Conservation (phyloP, 805 yeast genomes). For the Blastobotrys parvus region DNA sequence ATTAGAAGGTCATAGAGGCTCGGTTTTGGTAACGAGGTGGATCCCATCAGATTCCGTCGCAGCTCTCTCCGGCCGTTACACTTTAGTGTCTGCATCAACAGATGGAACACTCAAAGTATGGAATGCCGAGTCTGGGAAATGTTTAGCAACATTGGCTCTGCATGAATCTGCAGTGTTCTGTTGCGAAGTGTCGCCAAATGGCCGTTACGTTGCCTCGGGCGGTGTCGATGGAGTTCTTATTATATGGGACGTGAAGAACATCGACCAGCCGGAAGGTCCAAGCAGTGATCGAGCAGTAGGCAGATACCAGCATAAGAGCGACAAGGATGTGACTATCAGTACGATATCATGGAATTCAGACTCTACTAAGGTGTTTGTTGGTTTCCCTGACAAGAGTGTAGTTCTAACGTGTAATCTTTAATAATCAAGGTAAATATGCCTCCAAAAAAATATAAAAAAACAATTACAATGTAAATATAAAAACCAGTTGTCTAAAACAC, state of each 20-base stretch:
- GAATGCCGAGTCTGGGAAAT: conserved; percentile 38
- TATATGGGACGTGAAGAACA: conserved; percentile 19
- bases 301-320: conserved; percentile 1
- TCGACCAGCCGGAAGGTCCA: too few relatives aligned
- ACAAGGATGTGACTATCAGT: conserved; percentile 2
- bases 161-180: conserved; percentile 44
- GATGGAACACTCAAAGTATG: conserved; percentile 67
- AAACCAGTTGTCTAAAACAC: background rate
- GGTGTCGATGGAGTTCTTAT: conserved; percentile 52
- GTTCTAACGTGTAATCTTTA: too few relatives aligned
- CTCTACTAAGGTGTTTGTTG: conserved; percentile 14
- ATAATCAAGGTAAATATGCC: too few relatives aligned
- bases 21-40: conserved; percentile 20
- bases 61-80: conserved; percentile 11
- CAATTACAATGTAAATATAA: background rate
- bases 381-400: conserved; percentile 5
- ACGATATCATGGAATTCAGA: conserved; percentile 16
- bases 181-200: conserved; percentile 45
- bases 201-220: conserved; percentile 48
- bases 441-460: too few relatives aligned
- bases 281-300: conserved; percentile 4
- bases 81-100: conserved; percentile 48
- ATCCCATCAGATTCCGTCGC: conserved; percentile 9
- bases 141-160: conserved; percentile 29
- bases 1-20: conserved; percentile 20